Base-by-base conservation (phyloP, 768 basidiomycete species). In the Suillus spraguei region DNA sequence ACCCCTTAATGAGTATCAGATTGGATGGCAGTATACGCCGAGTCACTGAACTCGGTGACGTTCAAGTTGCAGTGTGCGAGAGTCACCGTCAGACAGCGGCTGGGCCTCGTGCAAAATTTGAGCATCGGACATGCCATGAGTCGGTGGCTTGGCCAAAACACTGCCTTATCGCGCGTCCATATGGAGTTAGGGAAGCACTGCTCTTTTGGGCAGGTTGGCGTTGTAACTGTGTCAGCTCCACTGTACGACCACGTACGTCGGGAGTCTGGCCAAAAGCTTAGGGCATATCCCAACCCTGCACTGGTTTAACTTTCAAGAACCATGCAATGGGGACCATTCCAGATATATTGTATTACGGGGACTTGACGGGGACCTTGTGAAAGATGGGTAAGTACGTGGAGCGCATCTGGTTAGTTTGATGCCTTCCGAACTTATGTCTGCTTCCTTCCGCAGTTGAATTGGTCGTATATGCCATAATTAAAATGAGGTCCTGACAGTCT, bases 341-440 rank as follows among this genome's bases (percentile, higher is more conserved):
- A 41, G 56, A 58, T 58, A 58, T 41, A 58, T 58, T 58, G 52
- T 33, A 53, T 53, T 53, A 53, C 52, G 52, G 52, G 17, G 52
- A 41, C 39, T 20, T 9, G 36, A 33, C 55, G 55, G 55, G 36
- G 36, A 56, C 36, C 55, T 58, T 36, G 56, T 58, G 56, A 58
- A 58, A 58, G 36, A 24, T 28, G 24, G 28, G 17, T 4, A 58
- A 58, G 10, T 58, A 32, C 39, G 20, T 58, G 17, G 16, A 28
- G 24, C 38, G 22, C 28, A 38, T 28, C 24, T 58, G 55, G 56
- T 41, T 58, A 24, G 22, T 58, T 17, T 24, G 38, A 36, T 17
- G 17, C 36, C 47, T 49, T n/a, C n/a, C 17, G 24, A 20, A 17
- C 28, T 28, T 33, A 9, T 35, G 20, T 36, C 22, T 24, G 9